Evolutionary conservation across 106 monocot species (phyloP).

Genomic region (Chionographis japonica): DNA sequence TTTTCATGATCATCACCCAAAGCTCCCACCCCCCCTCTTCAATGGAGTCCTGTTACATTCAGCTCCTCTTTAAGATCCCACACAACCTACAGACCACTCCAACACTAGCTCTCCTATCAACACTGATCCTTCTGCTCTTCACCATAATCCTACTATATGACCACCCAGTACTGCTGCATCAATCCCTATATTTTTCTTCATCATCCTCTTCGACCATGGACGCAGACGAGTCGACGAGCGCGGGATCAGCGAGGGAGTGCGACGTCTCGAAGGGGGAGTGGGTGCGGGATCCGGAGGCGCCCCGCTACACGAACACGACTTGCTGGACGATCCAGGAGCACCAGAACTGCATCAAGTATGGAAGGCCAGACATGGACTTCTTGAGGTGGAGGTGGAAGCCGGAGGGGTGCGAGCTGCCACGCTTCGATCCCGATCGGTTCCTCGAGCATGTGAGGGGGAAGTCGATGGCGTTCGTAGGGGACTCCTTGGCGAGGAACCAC

Average conservation of each 20-base stretch:
- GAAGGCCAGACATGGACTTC: conserved; percentile 50
- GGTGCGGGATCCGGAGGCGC: conserved; percentile 25
- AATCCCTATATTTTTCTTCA: neutral
- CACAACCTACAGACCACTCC: neutral
- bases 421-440: conserved; percentile 33
- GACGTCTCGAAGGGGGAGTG: conserved; percentile 47
- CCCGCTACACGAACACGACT: conserved; percentile 47
- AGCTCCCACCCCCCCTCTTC: neutral
- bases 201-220: neutral
- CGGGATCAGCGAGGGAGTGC: conserved; percentile 1
- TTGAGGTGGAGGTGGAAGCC: conserved; percentile 60
- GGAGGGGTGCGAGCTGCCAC: conserved; percentile 35
- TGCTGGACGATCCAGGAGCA: conserved; percentile 48
- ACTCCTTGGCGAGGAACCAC: conserved; percentile 57
- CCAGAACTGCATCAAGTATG: conserved; percentile 63
- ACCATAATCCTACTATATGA: neutral
- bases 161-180: neutral
- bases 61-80: conserved; percentile 3
- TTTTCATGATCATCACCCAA: too few relatives aligned
- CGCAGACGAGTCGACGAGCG: too few relatives aligned
- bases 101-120: conserved; percentile 2
- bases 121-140: conserved; percentile 9
- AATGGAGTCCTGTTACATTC: neutral
- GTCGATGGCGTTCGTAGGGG: conserved; percentile 51
- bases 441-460: conserved; percentile 29